Base-by-base conservation (phyloP, 2,329 filamentous ascomycete genomes). In the Cercospora nicotianae region DNA sequence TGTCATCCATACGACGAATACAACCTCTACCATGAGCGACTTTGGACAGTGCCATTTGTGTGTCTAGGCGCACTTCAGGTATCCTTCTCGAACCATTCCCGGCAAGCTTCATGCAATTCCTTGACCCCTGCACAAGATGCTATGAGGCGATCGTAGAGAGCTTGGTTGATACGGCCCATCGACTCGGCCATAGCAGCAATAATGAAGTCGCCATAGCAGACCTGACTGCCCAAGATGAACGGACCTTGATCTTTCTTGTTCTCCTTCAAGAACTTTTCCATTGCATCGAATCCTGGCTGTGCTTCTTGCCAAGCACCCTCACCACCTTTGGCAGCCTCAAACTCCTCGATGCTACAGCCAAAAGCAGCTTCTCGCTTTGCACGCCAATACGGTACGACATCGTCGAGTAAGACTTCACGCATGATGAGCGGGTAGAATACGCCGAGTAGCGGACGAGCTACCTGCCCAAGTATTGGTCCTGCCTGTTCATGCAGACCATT, bases 321-420 rank as follows among this genome's bases (percentile, higher is more conserved):
- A 5, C 73, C 73, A 4, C 70, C 69, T 13, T 67, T 72, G 7
- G 55, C 75, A 66, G 80, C 81, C 1, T 72, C 70, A 7, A 72
- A 65, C 30, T 73, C 70, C 45, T 74, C 70, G 6, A 73, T 63
- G 6, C 62, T 65, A 69, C 70, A 67, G 6, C 74, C 74, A 18
- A 73, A 70, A 12, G 9, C 16, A 12, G 65, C 66, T 39, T 70
- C 68, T 13, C 68, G 63, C 12, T 63, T 64, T 48, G 31, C 64
- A 16, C 60, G 61, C 66, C 73, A 74, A 18, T 45, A 64, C 6
- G 63, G 53, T 2, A 55, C 64, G 26, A 70, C 68, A 76, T 78
- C 68, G 78, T 78, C 13, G 76, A 70, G 39, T 10, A 75, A 39
- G 6, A 75, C 62, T 16, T 67, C 36, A 7, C 66, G 63, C n/a